Conservation (phyloP, 1,284 basidiomycete species). For the Fomitopsis betulina region DNA sequence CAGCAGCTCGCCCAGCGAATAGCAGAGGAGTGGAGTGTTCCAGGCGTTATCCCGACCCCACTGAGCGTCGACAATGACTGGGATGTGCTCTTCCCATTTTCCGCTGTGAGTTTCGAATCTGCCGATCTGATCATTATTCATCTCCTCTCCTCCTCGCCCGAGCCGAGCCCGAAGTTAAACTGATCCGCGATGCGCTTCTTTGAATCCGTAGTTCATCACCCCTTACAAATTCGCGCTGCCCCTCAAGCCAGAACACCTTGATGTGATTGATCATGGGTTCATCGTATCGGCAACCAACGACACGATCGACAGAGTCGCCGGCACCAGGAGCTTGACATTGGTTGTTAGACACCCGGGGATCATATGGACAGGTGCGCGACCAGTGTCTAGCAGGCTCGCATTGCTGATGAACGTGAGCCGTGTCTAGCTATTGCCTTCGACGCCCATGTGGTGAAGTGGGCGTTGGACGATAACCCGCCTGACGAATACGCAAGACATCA, state of each 20-base stretch:
- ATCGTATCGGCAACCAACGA: slow-evolving; percentile 60
- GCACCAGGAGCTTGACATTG: slow-evolving; percentile 70
- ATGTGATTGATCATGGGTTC: slow-evolving; percentile 52
- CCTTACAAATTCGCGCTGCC: slow-evolving; percentile 72
- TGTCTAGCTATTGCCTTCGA: slow-evolving; percentile 82
- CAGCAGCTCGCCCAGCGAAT: slow-evolving; percentile 59
- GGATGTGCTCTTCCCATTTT: slow-evolving; percentile 88
- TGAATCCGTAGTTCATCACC: slow-evolving; percentile 57
- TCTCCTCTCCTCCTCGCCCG: no score
- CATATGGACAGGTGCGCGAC: slow-evolving; percentile 75
- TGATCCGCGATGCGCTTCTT: background rate
- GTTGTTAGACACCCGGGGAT: slow-evolving; percentile 78
- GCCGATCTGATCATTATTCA: background rate
- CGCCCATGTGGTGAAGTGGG: slow-evolving; percentile 88
- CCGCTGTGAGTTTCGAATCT: slow-evolving; percentile 45
- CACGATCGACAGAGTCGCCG: slow-evolving; percentile 47
- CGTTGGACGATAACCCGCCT: slow-evolving; percentile 72
- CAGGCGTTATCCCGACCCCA: slow-evolving; percentile 36
- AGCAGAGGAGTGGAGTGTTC: slow-evolving; percentile 51
- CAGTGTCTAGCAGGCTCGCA: background rate
- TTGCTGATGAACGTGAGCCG: background rate
- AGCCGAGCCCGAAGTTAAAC: no score
- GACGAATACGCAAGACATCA: slow-evolving; percentile 78
- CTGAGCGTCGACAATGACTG: slow-evolving; percentile 71
- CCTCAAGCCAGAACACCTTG: slow-evolving; percentile 44